Percentiles rank a stretch among this genome's conserved stretches.
phyloP scores from a whole-genome alignment of 805 yeast genomes.

The Candida namnaoensis region DNA sequence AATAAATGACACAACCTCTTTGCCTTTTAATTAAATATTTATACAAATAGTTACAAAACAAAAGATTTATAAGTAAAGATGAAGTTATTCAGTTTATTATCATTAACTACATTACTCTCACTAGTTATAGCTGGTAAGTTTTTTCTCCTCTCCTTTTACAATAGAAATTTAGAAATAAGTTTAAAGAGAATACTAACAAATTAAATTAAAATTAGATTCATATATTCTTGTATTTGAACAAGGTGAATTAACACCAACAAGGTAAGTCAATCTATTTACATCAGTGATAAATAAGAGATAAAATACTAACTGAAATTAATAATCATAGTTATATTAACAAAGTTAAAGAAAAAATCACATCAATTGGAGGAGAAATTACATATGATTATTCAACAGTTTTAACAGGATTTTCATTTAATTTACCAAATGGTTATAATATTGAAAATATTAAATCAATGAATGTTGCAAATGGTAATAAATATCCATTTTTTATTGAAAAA shows the following conservation, averaged over 20 bases:
- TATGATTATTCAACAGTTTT: conserved; percentile 37
- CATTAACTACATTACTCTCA: too few relatives aligned
- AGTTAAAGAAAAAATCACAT: conserved; percentile 24
- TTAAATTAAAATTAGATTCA: conserved; percentile 5
- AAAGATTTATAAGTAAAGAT: too few relatives aligned
- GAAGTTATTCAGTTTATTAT: too few relatives aligned
- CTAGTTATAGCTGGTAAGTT: too few relatives aligned
- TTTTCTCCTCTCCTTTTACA: too few relatives aligned
- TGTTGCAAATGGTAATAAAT: conserved; percentile 12
- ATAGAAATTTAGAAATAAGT: too few relatives aligned
- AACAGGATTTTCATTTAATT: conserved; percentile 37
- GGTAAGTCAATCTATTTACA: conserved; percentile 7
- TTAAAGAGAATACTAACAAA: conserved; percentile 3
- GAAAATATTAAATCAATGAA: conserved; percentile 10
- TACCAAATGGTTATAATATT: conserved; percentile 22
- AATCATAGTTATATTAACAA: conserved; percentile 18
- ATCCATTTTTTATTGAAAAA: conserved; percentile 35
- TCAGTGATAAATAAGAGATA: too few relatives aligned
- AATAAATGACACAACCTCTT: too few relatives aligned
- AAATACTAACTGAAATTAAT: too few relatives aligned
- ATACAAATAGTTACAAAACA: too few relatives aligned
- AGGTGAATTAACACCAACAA: conserved; percentile 18
- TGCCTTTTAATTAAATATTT: too few relatives aligned
- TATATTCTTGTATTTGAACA: conserved; percentile 19
- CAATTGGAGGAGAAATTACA: conserved; percentile 34